phyloP scores from a whole-genome alignment of 352 stramenopile genomes.

The Globisporangium lucens region DNA sequence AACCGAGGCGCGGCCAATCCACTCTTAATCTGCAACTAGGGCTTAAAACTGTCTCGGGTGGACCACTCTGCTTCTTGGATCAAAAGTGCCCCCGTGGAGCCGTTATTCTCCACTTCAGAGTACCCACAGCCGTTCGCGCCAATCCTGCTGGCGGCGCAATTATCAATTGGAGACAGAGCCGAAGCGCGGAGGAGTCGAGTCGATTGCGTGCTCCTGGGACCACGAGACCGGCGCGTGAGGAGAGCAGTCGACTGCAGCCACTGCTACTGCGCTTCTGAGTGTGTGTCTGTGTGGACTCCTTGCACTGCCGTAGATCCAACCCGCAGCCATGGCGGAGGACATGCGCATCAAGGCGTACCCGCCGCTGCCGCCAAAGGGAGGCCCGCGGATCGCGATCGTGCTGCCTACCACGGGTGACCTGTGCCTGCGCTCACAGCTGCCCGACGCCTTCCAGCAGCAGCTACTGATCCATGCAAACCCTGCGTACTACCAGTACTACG shows the following conservation, averaged over 20 bases:
- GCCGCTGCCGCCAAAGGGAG: slow-evolving; percentile 36
- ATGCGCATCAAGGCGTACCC: slow-evolving; percentile 68
- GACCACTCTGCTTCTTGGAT: not conserved
- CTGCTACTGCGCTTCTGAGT: not conserved
- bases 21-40: not conserved
- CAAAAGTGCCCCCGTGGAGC: not conserved
- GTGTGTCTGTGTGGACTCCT: not conserved
- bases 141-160: not conserved
- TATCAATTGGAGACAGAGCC: not conserved
- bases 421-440: slow-evolving; percentile 46
- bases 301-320: not conserved
- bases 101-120: not conserved
- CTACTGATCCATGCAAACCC: slow-evolving; percentile 54
- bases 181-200: not conserved
- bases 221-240: not conserved
- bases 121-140: not conserved
- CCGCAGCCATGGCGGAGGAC: slow-evolving; percentile 26
- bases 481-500: slow-evolving; percentile 42
- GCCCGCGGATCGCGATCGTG: slow-evolving; percentile 38
- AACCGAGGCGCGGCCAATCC: not conserved
- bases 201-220: not conserved
- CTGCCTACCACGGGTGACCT: slow-evolving; percentile 57
- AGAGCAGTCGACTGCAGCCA: not conserved
- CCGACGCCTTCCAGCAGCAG: slow-evolving; percentile 38
- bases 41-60: not conserved